Evolutionary conservation across 2,329 filamentous ascomycete genomes (phyloP), one percentile per base, ranked within the genome.

Genomic region (Pyrenochaeta sp.): DNA sequence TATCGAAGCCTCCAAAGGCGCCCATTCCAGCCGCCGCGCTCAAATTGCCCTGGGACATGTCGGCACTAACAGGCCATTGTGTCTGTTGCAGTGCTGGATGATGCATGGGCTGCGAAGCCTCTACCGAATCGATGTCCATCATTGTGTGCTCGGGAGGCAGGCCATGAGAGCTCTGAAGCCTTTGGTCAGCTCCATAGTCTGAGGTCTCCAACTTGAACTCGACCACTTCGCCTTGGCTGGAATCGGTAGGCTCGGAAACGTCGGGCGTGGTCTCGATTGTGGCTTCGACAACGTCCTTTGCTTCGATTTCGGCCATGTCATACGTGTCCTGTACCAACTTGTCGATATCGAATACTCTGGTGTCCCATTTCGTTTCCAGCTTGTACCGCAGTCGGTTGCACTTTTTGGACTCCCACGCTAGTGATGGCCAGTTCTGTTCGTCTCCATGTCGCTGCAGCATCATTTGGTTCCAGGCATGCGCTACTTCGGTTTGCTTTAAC

Each of bases 341-440:
- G 55, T 83, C 79, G 0, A 85, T 83, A 57, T 86, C 83, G 47
- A 75, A 75, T 5, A 67, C 66, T 44, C 83, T 79, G 43, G 81
- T 82, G 30, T 83, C 79, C 32, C 84, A 85, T 65, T 87, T 88
- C 64, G 87, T 87, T 65, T 89, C 87, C 21, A 89, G 79, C 7
- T 87, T 80, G 63, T 88, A 87, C 66, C 88, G 84, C 9, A 89
- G 75, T 58, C 87, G 84, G 11, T 86, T 85, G 7, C 83, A 82
- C 54, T 82, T 85, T 68, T 88, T 85, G 49, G 86, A 85, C 68
- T 88, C 85, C 87, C 87, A 89, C 48, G 85, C 68, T 30, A 78
- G 67, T 15, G 63, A 63, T 11, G 74, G 74, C 69, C 69, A 69
- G 47, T 81, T 76, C 23, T 78, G 75, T 33, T 84, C 82, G 56